Base-by-base conservation (phyloP, 805 yeast species). In the Torulaspora microellipsoides region DNA sequence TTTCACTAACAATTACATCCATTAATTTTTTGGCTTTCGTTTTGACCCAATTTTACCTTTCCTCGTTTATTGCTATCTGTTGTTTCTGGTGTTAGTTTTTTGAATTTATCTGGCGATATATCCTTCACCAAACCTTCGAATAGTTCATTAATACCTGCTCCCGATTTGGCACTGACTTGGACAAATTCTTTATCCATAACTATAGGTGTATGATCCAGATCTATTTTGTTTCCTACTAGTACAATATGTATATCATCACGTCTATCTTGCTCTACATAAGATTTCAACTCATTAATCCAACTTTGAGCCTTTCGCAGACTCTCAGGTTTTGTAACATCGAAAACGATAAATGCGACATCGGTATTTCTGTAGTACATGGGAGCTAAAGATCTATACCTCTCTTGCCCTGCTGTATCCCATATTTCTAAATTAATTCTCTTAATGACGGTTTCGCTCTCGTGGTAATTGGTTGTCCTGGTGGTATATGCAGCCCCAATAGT, bases 401-500 rank as follows among this genome's bases (percentile, higher is more conserved):
- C 93, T 61, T 85, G 93, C 6, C 95, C 93, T 0, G 91, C 90
- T 2, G 91, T 84, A 59, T 85, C 95, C 95, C 93, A 85, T 40
- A 85, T 83, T 58, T 85, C 93, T 52, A 83, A 77, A 60, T 83
- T 83, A 34, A 84, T 75, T 1, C 80, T 77, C 12, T 77, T 74
- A 27, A 59, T 53, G 3, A 30, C 35, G 2, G 49, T 40, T 33
- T 48, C 54, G 14, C 45, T 40, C 29, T 69, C 77, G 42, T 76
- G 77, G n/a, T 78, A 58, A 14, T 76, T 73, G 36, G 83, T 76
- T 2, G 80, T 71, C 58, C 82, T 89, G 1, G 91, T 83, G 40
- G 83, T 69, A 61, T 84, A 85, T 2, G 93, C 95, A 1, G 95
- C 95, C 1, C 95, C 93, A 43, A 85, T 85, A 1, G 95, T 85